Base-by-base conservation (phyloP, 495 filamentous ascomycete species). In the Chaetomidium leptoderma region DNA sequence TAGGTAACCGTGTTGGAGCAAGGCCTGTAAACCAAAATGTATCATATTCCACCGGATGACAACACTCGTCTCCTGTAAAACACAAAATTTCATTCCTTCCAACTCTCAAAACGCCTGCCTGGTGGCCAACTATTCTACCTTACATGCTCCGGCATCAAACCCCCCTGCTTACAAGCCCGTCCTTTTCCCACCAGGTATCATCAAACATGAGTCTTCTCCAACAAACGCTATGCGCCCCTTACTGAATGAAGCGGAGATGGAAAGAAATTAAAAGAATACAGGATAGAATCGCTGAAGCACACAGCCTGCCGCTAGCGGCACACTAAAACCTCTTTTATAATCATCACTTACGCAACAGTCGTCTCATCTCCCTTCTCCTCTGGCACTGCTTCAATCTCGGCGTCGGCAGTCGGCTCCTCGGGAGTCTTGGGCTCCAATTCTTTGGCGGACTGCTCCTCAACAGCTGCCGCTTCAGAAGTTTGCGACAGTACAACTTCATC, bases 381-480 rank as follows among this genome's bases (percentile, higher is more conserved):
- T n/a, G 50, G 24, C 0, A 30, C 37, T 16, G 14, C 42, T 47
- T 52, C 47, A 1, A 32, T 6, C 26, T 21, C 37, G 27, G 39
- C 37, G 13, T 43, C 51, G 39, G 8, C 24, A 39, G 6, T 13
- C 7, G 58, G 30, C 51, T 55, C 63, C 30, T 43, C 44, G 21
- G 26, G 26, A 30, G 10, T n/a, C 10, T 53, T 27, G 40, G 55
- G 54, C 60, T 66, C 44, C 39, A 57, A 27, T 47, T 73, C 57
- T 64, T 77, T 16, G 71, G 68, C 19, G 70, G 72, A 46, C 67
- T 32, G 46, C 13, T 70, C 63, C 72, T 78, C 19, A 8, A 23
- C 57, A 6, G 35, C 42, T 7, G 14, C n/a, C 11, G 23, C 43
- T 14, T 59, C 37, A 5, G 53, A 26, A n/a, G 40, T 16, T 37